phyloP scores from a whole-genome alignment of 139 green algal genomes.

The Volvox reticuliferus region DNA sequence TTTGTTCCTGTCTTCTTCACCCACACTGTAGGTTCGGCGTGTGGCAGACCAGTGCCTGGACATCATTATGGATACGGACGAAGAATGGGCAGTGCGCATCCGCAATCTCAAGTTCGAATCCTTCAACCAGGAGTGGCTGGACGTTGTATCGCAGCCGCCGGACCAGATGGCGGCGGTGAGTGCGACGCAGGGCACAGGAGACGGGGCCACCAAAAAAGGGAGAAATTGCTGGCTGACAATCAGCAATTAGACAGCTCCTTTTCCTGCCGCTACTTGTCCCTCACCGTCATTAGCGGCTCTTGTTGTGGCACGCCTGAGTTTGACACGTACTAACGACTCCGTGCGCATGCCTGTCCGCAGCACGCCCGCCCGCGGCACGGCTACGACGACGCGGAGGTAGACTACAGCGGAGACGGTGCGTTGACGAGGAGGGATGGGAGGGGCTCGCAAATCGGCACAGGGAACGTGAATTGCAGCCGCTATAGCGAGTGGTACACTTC shows the following conservation, averaged over 20 bases:
- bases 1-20: no score
- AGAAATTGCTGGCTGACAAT: neutral
- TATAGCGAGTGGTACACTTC: no score
- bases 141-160: conserved; percentile 62
- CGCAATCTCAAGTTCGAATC: conserved; percentile 87
- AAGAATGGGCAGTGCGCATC: conserved; percentile 79
- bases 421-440: no score
- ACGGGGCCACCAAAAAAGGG: neutral
- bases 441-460: no score
- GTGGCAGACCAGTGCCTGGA: conserved; percentile 77
- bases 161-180: conserved; percentile 46
- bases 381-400: conserved; percentile 53
- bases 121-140: conserved; percentile 88
- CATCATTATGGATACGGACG: conserved; percentile 74
- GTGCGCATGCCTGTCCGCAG: neutral
- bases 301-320: no score
- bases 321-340: no score
- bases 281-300: no score
- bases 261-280: no score
- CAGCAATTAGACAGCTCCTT: no score
- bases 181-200: neutral
- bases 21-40: conserved; percentile 34
- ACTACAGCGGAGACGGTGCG: conserved; percentile 51
- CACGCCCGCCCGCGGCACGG: conserved; percentile 41
- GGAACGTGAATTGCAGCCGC: no score